Base-by-base conservation (phyloP, 371 early-diverging fungal genomes). In the Nematocida minor region DNA sequence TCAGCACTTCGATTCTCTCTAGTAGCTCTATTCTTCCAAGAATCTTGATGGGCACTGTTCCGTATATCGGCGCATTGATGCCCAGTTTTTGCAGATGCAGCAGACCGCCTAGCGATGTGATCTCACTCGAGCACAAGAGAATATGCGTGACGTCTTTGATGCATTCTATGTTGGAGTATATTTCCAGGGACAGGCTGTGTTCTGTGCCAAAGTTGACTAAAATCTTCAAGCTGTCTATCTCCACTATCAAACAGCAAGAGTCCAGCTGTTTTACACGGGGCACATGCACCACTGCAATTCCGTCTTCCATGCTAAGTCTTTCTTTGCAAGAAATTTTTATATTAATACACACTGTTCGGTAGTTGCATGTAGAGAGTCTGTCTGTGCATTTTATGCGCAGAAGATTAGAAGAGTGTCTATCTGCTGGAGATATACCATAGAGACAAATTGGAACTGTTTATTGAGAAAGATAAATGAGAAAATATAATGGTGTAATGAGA, bases 11-110 rank as follows among this genome's bases (percentile, higher is more conserved):
- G 81, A 92, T 92, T 67, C 89, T 88, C 84, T 93, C 82, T 32
- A 79, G 47, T 48, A 85, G 80, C 69, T 90, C 88, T 78, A 94
- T 87, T 67, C 89, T 88, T 9, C 95, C 98, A 90, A 96, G 90
- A 79, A 92, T 90, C 66, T 90, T 90, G 0, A 94, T 91, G 0
- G 96, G 96, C 7, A 92, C 86, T 0, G 97, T 94, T 2, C 93
- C 90, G 82, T 93, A 94, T 0, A 91, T 90, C 16, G 92, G 91
- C 78, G 94, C 94, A 1, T 87, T 88, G 62, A 94, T 84, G 2
- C 92, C 92, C 18, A 92, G 85, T 55, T 90, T 86, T 67, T 87
- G 85, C 3, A 94, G 92, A 82, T 92, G 90, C 4, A 92, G 89
- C 51, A 91, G 89, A 0, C 91, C 96, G 16, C 97, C 96, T 2